phyloP scores from a whole-genome alignment of 176 grass and related monocot species.

The Typha latifolia region DNA sequence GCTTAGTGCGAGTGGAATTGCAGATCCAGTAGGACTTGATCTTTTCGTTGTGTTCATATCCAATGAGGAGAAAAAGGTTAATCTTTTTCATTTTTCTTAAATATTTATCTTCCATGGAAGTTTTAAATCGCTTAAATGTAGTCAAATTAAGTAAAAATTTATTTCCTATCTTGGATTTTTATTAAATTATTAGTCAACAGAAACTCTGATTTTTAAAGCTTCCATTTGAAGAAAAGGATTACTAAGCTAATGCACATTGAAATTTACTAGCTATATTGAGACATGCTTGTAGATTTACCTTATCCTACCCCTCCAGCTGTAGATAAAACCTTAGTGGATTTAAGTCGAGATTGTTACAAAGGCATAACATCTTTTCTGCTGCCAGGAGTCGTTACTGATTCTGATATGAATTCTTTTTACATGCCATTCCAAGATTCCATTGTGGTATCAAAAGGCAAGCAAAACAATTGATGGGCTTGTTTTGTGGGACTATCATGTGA shows the following conservation, averaged over 20 bases:
- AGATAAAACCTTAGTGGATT: background rate
- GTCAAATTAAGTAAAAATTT: background rate
- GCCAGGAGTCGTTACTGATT: background rate
- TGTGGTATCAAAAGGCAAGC: constrained; percentile 91
- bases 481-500: constrained; percentile 93
- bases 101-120: background rate
- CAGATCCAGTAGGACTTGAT: constrained; percentile 44
- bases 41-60: constrained; percentile 88
- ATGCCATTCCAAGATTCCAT: constrained; percentile 44
- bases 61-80: constrained; percentile 61
- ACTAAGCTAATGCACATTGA: background rate
- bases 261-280: background rate
- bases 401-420: constrained; percentile 1
- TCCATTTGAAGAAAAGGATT: background rate
- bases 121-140: background rate
- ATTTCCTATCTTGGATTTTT: background rate
- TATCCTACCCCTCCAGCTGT: background rate
- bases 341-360: background rate
- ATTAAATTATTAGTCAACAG: background rate
- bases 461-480: constrained; percentile 45
- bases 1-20: constrained; percentile 40
- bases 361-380: background rate
- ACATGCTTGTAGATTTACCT: background rate
- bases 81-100: constrained; percentile 8
- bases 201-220: background rate